Evolutionary conservation across 2,329 filamentous ascomycete species (phyloP).

Genomic region (Colletotrichum agaves): DNA sequence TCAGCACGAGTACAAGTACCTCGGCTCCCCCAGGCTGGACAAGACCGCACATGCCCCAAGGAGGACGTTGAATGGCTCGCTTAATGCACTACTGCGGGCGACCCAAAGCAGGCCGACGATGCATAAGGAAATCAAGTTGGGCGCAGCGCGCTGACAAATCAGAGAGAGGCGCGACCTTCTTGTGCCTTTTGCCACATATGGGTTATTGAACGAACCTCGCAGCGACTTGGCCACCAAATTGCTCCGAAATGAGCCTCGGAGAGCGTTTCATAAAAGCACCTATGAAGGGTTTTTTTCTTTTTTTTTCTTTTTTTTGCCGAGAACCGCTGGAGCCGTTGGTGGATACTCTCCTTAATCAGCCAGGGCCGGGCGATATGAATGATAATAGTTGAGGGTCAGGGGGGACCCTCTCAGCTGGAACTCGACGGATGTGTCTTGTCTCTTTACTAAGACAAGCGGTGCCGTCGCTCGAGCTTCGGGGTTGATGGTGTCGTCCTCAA

Average conservation of each 20-base stretch:
- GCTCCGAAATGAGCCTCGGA: constrained; percentile 34
- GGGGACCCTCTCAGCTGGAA: constrained; percentile 1
- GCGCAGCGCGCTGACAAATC: constrained; percentile 6
- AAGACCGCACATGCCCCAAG: neutral
- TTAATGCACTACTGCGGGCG: constrained; percentile 34
- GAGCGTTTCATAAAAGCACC: constrained; percentile 4
- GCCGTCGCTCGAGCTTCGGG: constrained; percentile 24
- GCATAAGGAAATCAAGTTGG: constrained; percentile 19
- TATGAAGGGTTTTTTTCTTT: constrained; percentile 4
- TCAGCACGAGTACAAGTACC: constrained; percentile 15
- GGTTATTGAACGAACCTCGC: constrained; percentile 23
- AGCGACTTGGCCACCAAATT: constrained; percentile 30
- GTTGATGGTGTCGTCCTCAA: constrained; percentile 1
- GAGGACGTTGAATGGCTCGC: constrained; percentile 31
- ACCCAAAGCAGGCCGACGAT: constrained; percentile 13
- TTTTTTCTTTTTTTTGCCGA: constrained; percentile 22
- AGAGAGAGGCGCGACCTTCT: no score
- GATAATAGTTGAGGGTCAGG: constrained; percentile 10
- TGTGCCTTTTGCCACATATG: no score
- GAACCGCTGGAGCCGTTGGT: constrained; percentile 29
- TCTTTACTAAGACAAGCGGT: constrained; percentile 3
- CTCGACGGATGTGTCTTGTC: neutral
- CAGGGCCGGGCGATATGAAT: constrained; percentile 22
- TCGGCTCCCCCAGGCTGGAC: constrained; percentile 28
- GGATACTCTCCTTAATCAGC: constrained; percentile 12